Conservation (phyloP, 495 filamentous ascomycete genomes). For the Lindgomyces ingoldianus region DNA sequence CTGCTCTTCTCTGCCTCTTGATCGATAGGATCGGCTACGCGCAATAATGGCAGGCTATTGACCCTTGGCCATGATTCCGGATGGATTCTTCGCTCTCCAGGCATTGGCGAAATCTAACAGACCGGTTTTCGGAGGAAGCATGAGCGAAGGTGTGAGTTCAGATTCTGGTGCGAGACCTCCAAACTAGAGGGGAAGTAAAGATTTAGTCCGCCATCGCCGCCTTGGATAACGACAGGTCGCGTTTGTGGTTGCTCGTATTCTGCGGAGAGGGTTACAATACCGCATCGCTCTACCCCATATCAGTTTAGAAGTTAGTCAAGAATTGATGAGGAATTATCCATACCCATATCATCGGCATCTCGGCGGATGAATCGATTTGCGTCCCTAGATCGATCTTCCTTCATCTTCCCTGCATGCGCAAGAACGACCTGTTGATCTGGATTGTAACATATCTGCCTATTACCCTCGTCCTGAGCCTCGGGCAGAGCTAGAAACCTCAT, state of each 20-base stretch:
- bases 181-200: conserved; percentile 23
- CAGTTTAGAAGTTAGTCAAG: no score
- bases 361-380: conserved; percentile 25
- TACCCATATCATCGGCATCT: conserved; percentile 25
- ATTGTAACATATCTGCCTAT: conserved; percentile 14
- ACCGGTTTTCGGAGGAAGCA: conserved; percentile 8
- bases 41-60: conserved; percentile 20
- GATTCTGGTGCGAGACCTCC: conserved; percentile 4
- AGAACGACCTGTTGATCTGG: neutral
- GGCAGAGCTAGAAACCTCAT: conserved; percentile 7
- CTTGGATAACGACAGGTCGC: conserved; percentile 17
- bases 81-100: conserved; percentile 12
- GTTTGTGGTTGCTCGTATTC: conserved; percentile 19
- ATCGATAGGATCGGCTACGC: conserved; percentile 24
- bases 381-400: neutral
- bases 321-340: no score
- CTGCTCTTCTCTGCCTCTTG: conserved; percentile 9
- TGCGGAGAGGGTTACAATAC: conserved; percentile 8
- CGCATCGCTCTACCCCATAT: no score
- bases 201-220: conserved; percentile 20
- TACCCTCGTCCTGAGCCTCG: conserved; percentile 22
- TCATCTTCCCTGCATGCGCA: neutral
- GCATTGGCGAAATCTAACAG: conserved; percentile 18
- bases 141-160: conserved; percentile 4
- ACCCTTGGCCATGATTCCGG: conserved; percentile 24